Evolutionary conservation across 2,329 filamentous ascomycete genomes (phyloP).

Genomic region (Macrophomina phaseolina): DNA sequence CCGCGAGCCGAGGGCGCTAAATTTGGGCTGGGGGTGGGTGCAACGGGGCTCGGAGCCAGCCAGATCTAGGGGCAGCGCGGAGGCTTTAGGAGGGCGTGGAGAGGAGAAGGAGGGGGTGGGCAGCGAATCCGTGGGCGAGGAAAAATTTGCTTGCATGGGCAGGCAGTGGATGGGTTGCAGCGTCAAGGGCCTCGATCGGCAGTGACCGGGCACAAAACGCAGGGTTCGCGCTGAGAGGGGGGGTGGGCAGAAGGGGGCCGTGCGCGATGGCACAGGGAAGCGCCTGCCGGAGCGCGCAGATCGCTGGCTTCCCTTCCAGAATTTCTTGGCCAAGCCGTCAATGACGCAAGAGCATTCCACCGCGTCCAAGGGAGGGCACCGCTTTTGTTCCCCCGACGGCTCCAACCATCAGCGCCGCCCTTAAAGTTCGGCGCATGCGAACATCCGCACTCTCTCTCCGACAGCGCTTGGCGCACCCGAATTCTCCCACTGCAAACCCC

Average conservation of each 20-base stretch:
- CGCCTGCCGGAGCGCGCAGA: conserved; percentile 14
- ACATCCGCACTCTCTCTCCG: conserved; percentile 8
- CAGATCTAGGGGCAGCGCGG: conserved; percentile 67
- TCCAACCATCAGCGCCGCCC: conserved; percentile 5
- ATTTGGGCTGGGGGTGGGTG: conserved; percentile 61
- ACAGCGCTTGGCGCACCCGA: conserved; percentile 11
- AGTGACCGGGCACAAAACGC: conserved; percentile 20
- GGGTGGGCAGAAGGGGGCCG: not conserved
- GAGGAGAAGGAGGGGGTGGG: not conserved
- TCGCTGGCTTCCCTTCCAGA: conserved; percentile 27
- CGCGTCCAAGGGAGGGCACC: not conserved
- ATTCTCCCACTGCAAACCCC: conserved; percentile 9
- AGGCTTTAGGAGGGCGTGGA: not conserved
- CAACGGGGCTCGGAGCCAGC: conserved; percentile 70
- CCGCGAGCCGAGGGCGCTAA: conserved; percentile 58
- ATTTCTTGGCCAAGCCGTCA: conserved; percentile 14
- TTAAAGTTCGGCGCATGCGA: conserved; percentile 24
- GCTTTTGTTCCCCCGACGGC: conserved; percentile 12
- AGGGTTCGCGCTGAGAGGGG: conserved; percentile 19
- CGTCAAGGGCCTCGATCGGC: conserved; percentile 25
- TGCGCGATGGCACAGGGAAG: conserved; percentile 21
- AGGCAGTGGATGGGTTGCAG: conserved; percentile 6
- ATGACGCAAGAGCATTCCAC: conserved; percentile 28
- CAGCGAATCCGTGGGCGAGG: conserved; percentile 16
- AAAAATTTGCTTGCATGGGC: conserved; percentile 13